Conservation (phyloP, 2,329 filamentous ascomycete genomes). For the Byssochlamys sp. region DNA sequence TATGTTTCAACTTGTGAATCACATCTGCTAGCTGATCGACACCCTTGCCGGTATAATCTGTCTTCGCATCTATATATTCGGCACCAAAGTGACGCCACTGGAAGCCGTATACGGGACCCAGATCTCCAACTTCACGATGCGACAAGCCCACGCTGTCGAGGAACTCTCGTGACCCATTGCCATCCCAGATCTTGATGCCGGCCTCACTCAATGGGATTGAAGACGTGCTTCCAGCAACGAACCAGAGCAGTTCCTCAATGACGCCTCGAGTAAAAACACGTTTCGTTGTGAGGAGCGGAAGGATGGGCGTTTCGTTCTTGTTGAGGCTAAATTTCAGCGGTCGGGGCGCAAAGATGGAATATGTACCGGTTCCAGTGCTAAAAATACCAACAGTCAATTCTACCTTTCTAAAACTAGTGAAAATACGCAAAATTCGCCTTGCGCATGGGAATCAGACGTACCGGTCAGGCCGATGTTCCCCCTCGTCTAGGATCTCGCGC, state of each 20-base stretch:
- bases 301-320: conserved; percentile 48
- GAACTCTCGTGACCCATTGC: conserved; percentile 82
- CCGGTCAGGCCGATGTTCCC: conserved; percentile 84
- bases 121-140: conserved; percentile 74
- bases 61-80: conserved; percentile 66
- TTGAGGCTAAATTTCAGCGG: conserved; percentile 76
- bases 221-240: conserved; percentile 74
- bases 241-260: conserved; percentile 90
- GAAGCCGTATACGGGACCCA: conserved; percentile 94
- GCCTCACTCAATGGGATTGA: conserved; percentile 64
- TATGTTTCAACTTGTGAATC: conserved; percentile 72
- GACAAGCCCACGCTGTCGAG: conserved; percentile 75
- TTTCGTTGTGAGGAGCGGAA: conserved; percentile 93
- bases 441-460: conserved; percentile 25
- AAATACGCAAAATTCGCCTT: neutral
- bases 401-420: neutral
- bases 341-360: conserved; percentile 75
- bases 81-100: conserved; percentile 98
- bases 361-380: conserved; percentile 86
- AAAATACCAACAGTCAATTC: neutral
- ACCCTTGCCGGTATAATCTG: conserved; percentile 78
- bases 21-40: conserved; percentile 89
- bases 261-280: conserved; percentile 88
- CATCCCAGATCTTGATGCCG: conserved; percentile 96
- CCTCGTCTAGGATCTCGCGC: conserved; percentile 67